Percentiles rank a stretch among this genome's conserved stretches.
Evolutionary conservation across 495 filamentous ascomycete species (phyloP).

Genomic region (Evernia prunastri): DNA sequence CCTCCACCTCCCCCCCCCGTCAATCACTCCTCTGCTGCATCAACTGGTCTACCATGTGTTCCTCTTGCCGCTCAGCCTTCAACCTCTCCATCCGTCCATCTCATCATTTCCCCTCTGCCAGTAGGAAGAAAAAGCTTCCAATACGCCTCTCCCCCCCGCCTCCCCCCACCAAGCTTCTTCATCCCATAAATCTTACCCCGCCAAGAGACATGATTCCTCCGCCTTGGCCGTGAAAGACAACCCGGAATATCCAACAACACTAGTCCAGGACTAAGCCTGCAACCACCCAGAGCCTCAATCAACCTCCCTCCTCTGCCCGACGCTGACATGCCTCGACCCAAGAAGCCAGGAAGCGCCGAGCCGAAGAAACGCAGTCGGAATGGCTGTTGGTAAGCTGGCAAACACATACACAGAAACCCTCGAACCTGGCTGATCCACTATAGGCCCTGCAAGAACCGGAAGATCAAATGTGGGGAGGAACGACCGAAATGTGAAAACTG

Average conservation of each 20-base stretch:
- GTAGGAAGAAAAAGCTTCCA: neutral
- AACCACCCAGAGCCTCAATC: neutral
- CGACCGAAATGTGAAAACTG: constrained; percentile 75
- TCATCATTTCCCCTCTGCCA: neutral
- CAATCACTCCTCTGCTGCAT: neutral
- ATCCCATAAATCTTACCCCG: neutral
- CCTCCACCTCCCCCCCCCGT: neutral
- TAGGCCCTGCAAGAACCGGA: constrained; percentile 79
- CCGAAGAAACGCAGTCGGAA: constrained; percentile 70
- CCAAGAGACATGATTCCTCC: constrained; percentile 1
- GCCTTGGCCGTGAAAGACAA: neutral
- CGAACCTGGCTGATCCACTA: constrained; percentile 5
- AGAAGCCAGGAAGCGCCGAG: constrained; percentile 58
- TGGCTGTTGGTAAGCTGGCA: constrained; percentile 67
- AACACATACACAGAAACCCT: neutral
- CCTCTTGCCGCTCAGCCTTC: neutral
- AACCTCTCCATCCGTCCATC: neutral
- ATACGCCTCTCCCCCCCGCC: neutral
- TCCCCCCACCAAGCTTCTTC: neutral
- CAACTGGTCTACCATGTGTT: neutral
- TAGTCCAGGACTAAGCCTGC: neutral
- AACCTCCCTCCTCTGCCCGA: neutral
- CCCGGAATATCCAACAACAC: neutral
- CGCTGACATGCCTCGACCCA: constrained; percentile 61
- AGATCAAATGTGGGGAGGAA: constrained; percentile 84